These are phyloP conservation scores for Dioscorea cayenensis DNA, from an alignment of 116 monocot genomes.

Conservation along the genomic window DNA sequence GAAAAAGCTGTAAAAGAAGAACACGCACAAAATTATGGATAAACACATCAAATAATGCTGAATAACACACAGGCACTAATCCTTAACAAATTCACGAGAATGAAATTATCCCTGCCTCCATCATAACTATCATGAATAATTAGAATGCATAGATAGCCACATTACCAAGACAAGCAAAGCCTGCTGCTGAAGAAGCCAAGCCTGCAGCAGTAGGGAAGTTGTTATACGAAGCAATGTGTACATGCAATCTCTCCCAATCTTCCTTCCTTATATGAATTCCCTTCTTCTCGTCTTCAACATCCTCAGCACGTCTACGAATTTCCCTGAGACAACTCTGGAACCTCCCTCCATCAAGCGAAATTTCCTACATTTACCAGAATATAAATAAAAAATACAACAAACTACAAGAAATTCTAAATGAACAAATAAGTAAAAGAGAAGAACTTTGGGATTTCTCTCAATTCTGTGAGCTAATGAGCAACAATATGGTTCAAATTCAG, in stretches of 20 bases:
- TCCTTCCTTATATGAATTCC: conserved; percentile 61
- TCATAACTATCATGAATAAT: neutral
- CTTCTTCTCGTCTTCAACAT: conserved; percentile 73
- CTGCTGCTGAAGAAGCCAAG: conserved; percentile 91
- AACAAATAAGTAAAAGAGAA: neutral
- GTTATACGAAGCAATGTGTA: conserved; percentile 87
- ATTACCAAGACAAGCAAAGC: conserved; percentile 92
- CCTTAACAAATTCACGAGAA: no score
- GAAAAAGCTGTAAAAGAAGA: conserved; percentile 55
- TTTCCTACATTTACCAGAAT: conserved; percentile 28
- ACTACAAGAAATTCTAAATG: neutral
- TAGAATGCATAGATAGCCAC: neutral
- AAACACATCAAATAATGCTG: neutral
- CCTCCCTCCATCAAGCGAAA: conserved; percentile 69
- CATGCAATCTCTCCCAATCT: conserved; percentile 67
- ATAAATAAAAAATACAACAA: neutral
- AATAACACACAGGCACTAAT: neutral
- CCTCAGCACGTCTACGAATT: conserved; percentile 54
- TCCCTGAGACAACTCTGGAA: conserved; percentile 90
- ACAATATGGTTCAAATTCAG: no score
- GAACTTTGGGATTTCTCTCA: no score
- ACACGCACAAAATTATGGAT: neutral
- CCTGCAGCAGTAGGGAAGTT: conserved; percentile 97
- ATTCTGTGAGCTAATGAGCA: no score
- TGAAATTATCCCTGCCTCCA: neutral